Percentiles rank a stretch among this genome's conserved stretches.
Evolutionary conservation across 805 yeast genomes (phyloP).

Genomic region (Wickerhamiella spandovensis): DNA sequence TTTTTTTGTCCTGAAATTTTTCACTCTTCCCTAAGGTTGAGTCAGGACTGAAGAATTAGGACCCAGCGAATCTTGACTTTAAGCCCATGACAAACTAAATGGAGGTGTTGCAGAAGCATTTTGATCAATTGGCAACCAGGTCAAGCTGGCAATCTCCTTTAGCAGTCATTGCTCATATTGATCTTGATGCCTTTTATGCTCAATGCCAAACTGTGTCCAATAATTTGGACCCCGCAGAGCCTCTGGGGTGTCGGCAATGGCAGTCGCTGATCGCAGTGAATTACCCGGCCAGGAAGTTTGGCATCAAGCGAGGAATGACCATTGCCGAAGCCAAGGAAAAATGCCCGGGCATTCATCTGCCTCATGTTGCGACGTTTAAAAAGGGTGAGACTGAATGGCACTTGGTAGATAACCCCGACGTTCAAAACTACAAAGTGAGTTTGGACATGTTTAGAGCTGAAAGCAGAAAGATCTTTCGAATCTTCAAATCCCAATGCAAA

Average conservation of each 20-base stretch:
- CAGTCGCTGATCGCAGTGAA: constrained; percentile 70
- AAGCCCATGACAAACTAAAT: constrained; percentile 1
- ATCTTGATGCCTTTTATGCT: constrained; percentile 90
- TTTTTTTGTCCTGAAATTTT: neutral
- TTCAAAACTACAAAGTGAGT: constrained; percentile 64
- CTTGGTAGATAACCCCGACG: constrained; percentile 42
- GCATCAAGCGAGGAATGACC: constrained; percentile 66
- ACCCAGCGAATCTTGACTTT: neutral
- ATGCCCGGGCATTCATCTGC: constrained; percentile 63
- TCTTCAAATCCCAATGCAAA: constrained; percentile 50
- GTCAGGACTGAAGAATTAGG: neutral
- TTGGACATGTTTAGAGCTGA: constrained; percentile 86
- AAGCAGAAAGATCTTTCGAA: constrained; percentile 59
- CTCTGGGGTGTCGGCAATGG: constrained; percentile 95
- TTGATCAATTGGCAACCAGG: constrained; percentile 12
- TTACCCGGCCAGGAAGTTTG: constrained; percentile 70
- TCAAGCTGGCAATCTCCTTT: constrained; percentile 44
- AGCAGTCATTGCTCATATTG: constrained; percentile 72
- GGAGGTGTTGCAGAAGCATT: constrained; percentile 10
- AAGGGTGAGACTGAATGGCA: constrained; percentile 80
- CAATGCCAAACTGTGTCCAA: constrained; percentile 79
- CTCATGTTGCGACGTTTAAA: constrained; percentile 88
- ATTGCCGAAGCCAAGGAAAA: constrained; percentile 53
- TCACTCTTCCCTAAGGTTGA: neutral
- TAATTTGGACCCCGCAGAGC: constrained; percentile 50